Base-by-base conservation (phyloP, 1,284 basidiomycete genomes). In the Leccinum angustisporum region DNA sequence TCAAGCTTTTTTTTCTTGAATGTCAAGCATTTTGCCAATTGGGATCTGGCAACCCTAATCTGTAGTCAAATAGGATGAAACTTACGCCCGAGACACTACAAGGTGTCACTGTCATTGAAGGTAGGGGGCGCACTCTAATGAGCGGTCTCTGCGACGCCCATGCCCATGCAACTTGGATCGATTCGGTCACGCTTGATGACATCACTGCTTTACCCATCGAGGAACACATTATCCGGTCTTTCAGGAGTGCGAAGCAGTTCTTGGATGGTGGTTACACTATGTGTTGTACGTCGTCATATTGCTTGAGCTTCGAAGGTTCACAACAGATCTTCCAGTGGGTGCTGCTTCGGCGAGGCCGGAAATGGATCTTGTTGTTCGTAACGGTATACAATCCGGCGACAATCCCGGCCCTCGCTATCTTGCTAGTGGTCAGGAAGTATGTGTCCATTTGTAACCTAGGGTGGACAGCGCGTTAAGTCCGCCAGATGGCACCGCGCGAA, bases 341-440 rank as follows among this genome's bases (percentile, higher is more conserved):
- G 74, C 74, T 5, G 74, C 74, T 13, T 61, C 75, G 10, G 74
- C 75, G 3, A 75, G 62, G 60, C 70, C 66, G 8, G 70, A 71
- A 8, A 61, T 75, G 58, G 74, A 75, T 38, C 51, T 68, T 40
- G 74, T 69, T 21, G 10, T 75, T 33, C 71, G 75, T 18, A 65
- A 77, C 16, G 72, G 74, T 5, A 75, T 75, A 54, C 68, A 70
- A 10, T 65, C 69, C 0, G 72, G 74, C 31, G 66, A 74, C 8
- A 67, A 76, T 46, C 74, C 73, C 2, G 73, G 73, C 1, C 73
- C 73, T 53, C 70, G 73, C 14, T 75, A 65, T 61, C 73, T 76
- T 4, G 73, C 73, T 1, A 70, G 63, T 58, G 74, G 68, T 11
- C 69, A 74, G 48, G 72, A 75, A 66, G 70, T 74, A 50, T 21